Base-by-base conservation (phyloP, 495 filamentous ascomycete genomes). In the Xylaria castorea region DNA sequence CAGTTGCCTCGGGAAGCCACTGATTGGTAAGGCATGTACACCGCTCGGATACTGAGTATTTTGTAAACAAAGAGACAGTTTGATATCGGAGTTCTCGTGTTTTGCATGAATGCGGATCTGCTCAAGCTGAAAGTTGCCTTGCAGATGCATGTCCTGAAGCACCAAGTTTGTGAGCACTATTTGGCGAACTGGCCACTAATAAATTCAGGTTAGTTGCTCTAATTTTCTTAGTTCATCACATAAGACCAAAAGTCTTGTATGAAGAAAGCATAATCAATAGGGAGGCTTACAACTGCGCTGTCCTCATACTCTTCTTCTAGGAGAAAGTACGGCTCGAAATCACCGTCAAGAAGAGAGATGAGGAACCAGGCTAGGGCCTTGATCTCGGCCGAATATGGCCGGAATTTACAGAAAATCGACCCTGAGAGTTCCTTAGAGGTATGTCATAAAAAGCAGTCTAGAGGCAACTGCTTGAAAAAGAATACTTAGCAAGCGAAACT, bases 311-410 rank as follows among this genome's bases (percentile, higher is more conserved):
- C 75, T 38, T 71, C 75, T 48, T 79, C 75, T 4, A 83, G 38
- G 20, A 82, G 44, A 68, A 83, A 82, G 68, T 78, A 78, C 18
- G 81, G 81, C 65, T 76, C 75, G 40, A 83, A 83, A 18, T 82
- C 75, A 1, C 76, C 75, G 30, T 77, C 78, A 25, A 80, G 57
- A 27, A 68, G 75, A 20, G 73, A 78, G 18, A 74, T 51, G 1
- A 83, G 68, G 38, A 79, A 77, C 63, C 75, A 73, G 16, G 77
- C 80, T 0, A 83, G 69, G 11, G 75, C 74, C 48, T 78, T 81
- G 58, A 80, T 66, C 40, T 80, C 74, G 0, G 67, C 25, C 25
- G 74, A 77, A 7, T 73, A 73, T 11, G 73, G 75, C 1, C 71
- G 71, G 58, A 83, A 83, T 25, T 77, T 73, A 68, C 81, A 83